Percentiles rank a stretch among this genome's conserved stretches.
Conservation (phyloP, 352 stramenopile species). For the Phytophthora quininea region DNA sequence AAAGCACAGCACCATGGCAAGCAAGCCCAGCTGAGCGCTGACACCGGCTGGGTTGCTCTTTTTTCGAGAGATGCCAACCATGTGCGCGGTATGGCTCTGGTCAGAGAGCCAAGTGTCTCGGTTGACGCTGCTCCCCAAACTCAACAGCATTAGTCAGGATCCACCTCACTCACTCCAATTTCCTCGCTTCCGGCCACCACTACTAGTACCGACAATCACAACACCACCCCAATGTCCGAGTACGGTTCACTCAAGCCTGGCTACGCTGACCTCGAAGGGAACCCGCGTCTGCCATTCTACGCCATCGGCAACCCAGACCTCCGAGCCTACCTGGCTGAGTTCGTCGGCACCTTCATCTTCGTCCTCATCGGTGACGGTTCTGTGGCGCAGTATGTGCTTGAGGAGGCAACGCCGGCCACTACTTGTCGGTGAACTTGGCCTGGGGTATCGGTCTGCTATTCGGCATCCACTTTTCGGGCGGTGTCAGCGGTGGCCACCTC, state of each 20-base stretch:
- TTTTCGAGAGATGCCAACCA: conserved; percentile 1
- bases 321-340: conserved; percentile 65
- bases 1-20: not conserved
- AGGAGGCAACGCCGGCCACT: conserved; percentile 50
- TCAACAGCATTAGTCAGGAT: not conserved
- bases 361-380: conserved; percentile 65
- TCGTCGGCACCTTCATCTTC: conserved; percentile 71
- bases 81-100: not conserved
- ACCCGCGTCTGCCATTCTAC: conserved; percentile 35
- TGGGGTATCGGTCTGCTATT: conserved; percentile 73
- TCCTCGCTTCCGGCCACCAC: conserved; percentile 5
- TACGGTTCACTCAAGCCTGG: conserved; percentile 40
- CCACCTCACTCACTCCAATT: conserved; percentile 29
- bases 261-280: conserved; percentile 41
- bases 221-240: conserved; percentile 28
- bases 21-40: not conserved
- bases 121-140: not conserved
- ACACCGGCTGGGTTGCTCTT: not conserved
- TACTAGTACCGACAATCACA: conserved; percentile 9
- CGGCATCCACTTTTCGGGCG: conserved; percentile 58
- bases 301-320: conserved; percentile 40
- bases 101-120: conserved; percentile 1
- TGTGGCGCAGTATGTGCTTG: conserved; percentile 63
- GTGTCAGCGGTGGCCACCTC: conserved; percentile 63
- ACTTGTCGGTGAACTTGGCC: conserved; percentile 54